A percentile compares a stretch with the other conserved stretches of the same genome.
Conservation (phyloP, 75 land plant species). For the Sequoia sempervirens region DNA sequence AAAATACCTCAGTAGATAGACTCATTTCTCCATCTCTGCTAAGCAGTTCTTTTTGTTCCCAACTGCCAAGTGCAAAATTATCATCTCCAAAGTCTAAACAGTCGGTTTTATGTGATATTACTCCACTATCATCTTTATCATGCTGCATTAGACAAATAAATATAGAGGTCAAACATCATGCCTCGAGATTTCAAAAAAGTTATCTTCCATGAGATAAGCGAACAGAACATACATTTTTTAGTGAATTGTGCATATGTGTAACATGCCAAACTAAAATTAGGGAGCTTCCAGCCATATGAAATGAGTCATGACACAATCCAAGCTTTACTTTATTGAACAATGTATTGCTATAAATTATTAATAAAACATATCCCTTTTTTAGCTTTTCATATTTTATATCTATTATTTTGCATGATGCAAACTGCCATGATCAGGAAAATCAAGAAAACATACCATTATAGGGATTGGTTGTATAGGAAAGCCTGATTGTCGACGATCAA, state of each 20-base stretch:
- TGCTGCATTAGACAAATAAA: slow-evolving; percentile 1
- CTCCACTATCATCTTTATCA: slow-evolving; percentile 9
- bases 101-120: slow-evolving; percentile 3
- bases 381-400: not conserved
- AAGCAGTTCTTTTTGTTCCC: slow-evolving; percentile 66
- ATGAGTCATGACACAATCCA: not conserved
- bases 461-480: slow-evolving; percentile 23
- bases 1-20: slow-evolving; percentile 69
- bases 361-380: not conserved
- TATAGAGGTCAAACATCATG: not conserved
- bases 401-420: not conserved
- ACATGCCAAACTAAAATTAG: not conserved
- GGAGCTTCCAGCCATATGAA: not conserved
- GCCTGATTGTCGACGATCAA: slow-evolving; percentile 76
- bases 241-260: not conserved
- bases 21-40: slow-evolving; percentile 85
- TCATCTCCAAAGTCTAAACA: slow-evolving; percentile 84
- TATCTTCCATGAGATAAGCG: not conserved
- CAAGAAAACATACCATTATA: not conserved
- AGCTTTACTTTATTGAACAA: not conserved
- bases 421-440: not conserved
- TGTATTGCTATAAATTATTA: not conserved
- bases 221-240: not conserved
- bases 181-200: not conserved
- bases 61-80: slow-evolving; percentile 71